A percentile compares a stretch with the other conserved stretches of the same genome.
Evolutionary conservation across 1,284 basidiomycete species (phyloP).

Genomic region (Tausonia pullulans): DNA sequence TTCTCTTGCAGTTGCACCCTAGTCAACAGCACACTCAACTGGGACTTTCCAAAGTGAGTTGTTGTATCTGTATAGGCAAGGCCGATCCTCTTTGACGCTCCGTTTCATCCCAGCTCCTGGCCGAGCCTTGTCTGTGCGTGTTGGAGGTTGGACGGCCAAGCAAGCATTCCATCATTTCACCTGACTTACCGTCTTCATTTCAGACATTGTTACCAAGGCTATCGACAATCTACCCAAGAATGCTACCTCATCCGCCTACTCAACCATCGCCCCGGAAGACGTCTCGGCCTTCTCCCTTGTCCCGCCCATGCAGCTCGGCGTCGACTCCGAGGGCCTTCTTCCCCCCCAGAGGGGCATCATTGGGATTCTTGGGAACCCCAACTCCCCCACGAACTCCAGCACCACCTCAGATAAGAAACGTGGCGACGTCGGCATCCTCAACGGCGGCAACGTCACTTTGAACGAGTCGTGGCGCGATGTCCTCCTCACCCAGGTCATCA

Average conservation of each 20-base stretch:
- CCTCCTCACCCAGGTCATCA: slow-evolving; percentile 60
- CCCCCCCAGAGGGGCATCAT: slow-evolving; percentile 43
- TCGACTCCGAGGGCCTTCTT: slow-evolving; percentile 49
- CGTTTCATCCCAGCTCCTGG: slow-evolving; percentile 8
- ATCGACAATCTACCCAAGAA: slow-evolving; percentile 60
- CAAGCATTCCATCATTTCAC: background rate
- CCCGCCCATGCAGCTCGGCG: slow-evolving; percentile 59
- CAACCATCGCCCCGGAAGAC: slow-evolving; percentile 42
- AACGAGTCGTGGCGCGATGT: slow-evolving; percentile 44
- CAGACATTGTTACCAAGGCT: slow-evolving; percentile 62
- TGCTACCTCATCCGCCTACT: slow-evolving; percentile 41
- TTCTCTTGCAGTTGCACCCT: background rate
- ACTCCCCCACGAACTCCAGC: slow-evolving; percentile 39
- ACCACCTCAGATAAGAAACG: no score
- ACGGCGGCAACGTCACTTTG: slow-evolving; percentile 38
- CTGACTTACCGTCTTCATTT: background rate
- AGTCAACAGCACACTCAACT: slow-evolving; percentile 5
- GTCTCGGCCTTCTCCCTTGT: slow-evolving; percentile 56
- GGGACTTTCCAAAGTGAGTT: slow-evolving; percentile 9
- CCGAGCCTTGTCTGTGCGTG: slow-evolving; percentile 1
- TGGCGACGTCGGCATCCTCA: no score
- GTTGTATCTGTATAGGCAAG: background rate
- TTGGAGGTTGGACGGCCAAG: no score
- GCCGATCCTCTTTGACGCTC: background rate
- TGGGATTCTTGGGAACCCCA: slow-evolving; percentile 29